Evolutionary conservation across 2,329 filamentous ascomycete genomes (phyloP), one percentile per base, ranked within the genome.

Genomic region (Fusarium hostae): DNA sequence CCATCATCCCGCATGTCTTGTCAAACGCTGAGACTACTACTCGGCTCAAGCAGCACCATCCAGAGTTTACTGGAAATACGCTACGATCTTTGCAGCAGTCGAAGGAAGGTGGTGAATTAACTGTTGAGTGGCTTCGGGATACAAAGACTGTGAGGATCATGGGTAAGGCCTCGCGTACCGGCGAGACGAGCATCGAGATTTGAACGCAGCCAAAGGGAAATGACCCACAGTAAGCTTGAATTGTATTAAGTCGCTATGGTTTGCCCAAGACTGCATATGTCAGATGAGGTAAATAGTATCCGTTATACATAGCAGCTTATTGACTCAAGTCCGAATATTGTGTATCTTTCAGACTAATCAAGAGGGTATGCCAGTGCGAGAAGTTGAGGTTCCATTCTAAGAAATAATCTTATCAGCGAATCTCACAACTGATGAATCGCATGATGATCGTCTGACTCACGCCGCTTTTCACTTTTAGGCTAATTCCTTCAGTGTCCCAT

Each of bases 71-170:
- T 0, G 63, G 40, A 11, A 28, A 54, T 6, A 61, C 24, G 0
- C 15, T 66, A 2, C 48, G 43, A 28, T 15, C 6, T 26, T 28
- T 60, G 5, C 63, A 66, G 13, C 63, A 66, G 9, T 66, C 63
- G 0, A 67, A 60, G 6, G 63, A 66, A 8, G 63, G 63, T 2
- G 63, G 63, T 1, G 34, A 66, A 4, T 24, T 66, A 24, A 66
- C 47, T 0, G 30, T 66, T 20, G 63, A 66, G 6, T 66, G 63
- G 63, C 13, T 54, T 1, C 63, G 35, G 0, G 54, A 66, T 2
- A 13, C 22, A 0, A 66, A 54, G 18, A 18, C 35, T 5, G 63
- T 67, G 1, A 54, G 63, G 18, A 66, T 66, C 2, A 66, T 66
- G 63, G 63, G 63, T 0, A 34, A 61, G 28, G 45, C 40, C 5